Evolutionary conservation across 306 rosid species (phyloP), one percentile per base, ranked within the genome.

Genomic region (Castanea sativa): DNA sequence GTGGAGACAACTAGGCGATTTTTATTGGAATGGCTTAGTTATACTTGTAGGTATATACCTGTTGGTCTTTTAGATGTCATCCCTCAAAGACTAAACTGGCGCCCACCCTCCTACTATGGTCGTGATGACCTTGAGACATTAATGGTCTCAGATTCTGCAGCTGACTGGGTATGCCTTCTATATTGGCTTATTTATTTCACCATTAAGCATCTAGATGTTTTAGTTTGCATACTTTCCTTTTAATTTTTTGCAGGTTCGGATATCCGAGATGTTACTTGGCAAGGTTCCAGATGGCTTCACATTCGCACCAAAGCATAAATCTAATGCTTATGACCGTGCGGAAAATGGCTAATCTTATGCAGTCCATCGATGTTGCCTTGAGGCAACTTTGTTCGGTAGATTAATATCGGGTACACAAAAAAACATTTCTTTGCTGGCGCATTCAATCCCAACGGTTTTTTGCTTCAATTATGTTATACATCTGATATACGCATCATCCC

Each of bases 61-160:
- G 94, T 92, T 73, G 94, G 97, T 30, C 94, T 94, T 78, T 86
- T 94, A 78, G 98, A 95, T 16, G 90, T 92, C 43, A 77, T 95
- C 87, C 95, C 97, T 58, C 97, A 91, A 75, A 88, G 88, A 29
- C 71, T 95, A 57, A 92, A 87, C 87, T 95, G 97, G 99, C 94
- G 99, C 29, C 87, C 92, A 0, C 99, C 98, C 0, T 87, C 94
- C 45, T 92, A 85, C 78, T 83, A 20, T 9, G 97, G 94, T 19
- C 97, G 99, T 9, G 89, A 95, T 60, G 97, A 92, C 81, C 95
- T 95, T 65, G 99, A 95, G 90, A 91, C 97, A 1, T 83, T 91
- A 67, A 92, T 95, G 99, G 95, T 91, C 85, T 95, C 99, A 15
- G 98, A 94, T 78, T 94, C 97, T 52, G 99, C 99, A 15, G 94